Evolutionary conservation across 768 basidiomycete genomes (phyloP).

Genomic region (Galerina sulciceps): DNA sequence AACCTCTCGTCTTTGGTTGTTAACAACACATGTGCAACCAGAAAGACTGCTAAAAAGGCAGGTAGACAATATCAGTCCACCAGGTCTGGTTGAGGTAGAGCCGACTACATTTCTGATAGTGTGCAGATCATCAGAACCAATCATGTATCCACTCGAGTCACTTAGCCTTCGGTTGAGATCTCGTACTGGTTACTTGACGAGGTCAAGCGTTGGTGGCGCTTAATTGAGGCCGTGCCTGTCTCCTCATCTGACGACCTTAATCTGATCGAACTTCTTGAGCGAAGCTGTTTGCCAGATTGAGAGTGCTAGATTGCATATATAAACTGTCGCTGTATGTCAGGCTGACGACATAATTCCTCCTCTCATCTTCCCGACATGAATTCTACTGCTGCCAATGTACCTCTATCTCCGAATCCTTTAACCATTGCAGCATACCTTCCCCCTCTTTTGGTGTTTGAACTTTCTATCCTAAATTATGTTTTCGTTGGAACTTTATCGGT

Average conservation of each 20-base stretch:
- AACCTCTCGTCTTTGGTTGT: no score
- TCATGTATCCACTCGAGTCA: no score
- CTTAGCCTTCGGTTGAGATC: no score
- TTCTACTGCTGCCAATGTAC: not conserved
- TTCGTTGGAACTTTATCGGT: not conserved
- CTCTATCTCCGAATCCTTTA: not conserved
- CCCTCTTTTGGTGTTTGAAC: not conserved
- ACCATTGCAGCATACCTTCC: not conserved
- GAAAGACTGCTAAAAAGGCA: no score
- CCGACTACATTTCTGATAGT: no score
- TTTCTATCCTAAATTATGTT: not conserved
- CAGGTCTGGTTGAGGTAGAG: not conserved
- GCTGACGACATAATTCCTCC: not conserved
- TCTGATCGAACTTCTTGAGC: no score
- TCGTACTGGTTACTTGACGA: no score
- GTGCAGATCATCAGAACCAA: no score
- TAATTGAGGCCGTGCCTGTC: no score
- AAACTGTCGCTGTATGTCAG: not conserved
- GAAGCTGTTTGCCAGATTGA: not conserved
- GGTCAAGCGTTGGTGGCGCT: no score
- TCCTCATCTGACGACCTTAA: no score
- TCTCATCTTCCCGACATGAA: not conserved
- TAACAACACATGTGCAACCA: slow-evolving; percentile 14
- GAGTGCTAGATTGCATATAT: not conserved
- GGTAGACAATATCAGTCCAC: not conserved